A percentile compares a stretch with the other conserved stretches of the same genome.
These are phyloP conservation scores for Aspergillus vadensis DNA, from an alignment of 2,329 filamentous ascomycete species.

Conservation along the genomic window DNA sequence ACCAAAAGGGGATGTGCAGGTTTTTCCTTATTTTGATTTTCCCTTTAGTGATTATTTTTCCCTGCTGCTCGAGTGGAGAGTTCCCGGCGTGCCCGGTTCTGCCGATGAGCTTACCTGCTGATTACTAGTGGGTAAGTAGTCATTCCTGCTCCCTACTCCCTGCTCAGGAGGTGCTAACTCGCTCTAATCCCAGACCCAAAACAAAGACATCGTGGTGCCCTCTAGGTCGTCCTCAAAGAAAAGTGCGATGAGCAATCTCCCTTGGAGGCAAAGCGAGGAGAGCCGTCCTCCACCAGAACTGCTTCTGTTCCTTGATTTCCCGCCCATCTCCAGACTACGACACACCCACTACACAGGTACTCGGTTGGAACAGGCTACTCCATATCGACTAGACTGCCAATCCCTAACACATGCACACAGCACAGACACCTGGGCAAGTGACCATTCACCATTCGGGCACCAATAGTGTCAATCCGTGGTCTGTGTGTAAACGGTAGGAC, in stretches of 20 bases:
- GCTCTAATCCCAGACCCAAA: background rate
- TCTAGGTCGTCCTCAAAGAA: background rate
- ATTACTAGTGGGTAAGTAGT: background rate
- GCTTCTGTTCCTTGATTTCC: background rate
- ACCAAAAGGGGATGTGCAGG: background rate
- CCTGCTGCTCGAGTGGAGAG: background rate
- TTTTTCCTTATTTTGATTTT: too few relatives aligned
- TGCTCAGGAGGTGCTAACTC: background rate
- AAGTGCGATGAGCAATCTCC: background rate
- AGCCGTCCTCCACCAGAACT: too few relatives aligned
- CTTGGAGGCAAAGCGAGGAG: background rate
- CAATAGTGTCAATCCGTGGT: background rate
- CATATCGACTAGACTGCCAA: background rate
- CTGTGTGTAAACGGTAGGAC: conserved; percentile 1
- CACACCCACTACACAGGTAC: too few relatives aligned
- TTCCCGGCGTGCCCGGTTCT: background rate
- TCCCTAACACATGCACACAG: background rate
- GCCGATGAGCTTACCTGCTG: background rate
- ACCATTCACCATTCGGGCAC: background rate
- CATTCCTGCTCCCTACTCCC: background rate
- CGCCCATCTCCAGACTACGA: background rate
- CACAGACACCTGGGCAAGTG: background rate
- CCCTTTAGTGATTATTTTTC: background rate
- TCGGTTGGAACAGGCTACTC: background rate
- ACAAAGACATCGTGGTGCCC: background rate